Evolutionary conservation across 208 protist species (phyloP).

Genomic region (Wallacemonas sp.): DNA sequence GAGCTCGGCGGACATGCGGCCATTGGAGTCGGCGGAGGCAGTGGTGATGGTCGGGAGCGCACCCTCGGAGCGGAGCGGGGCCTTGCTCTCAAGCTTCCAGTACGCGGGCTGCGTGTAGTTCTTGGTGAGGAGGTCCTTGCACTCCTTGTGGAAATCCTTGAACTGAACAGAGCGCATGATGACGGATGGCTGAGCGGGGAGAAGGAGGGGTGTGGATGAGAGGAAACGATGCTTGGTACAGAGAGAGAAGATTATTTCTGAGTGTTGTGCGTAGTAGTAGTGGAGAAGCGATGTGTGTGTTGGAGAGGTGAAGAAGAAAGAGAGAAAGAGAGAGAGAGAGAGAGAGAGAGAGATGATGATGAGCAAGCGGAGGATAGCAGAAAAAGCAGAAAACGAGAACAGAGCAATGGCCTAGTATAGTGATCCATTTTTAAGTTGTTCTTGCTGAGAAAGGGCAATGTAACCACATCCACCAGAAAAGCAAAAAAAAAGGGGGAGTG

Average conservation of each 20-base stretch:
- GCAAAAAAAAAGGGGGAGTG: neutral
- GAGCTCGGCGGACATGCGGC: conserved; percentile 47
- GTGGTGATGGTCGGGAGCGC: conserved; percentile 65
- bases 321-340: neutral
- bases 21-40: conserved; percentile 34
- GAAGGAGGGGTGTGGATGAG: conserved; percentile 2
- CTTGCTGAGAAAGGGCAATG: no score
- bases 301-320: neutral
- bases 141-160: conserved; percentile 85
- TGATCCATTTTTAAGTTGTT: no score
- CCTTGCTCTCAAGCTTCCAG: conserved; percentile 83
- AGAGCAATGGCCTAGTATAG: no score
- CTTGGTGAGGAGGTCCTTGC: conserved; percentile 76
- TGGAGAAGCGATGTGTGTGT: no score
- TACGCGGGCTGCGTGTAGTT: conserved; percentile 44
- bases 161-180: conserved; percentile 32
- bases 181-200: neutral
- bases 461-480: neutral
- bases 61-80: conserved; percentile 44
- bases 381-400: neutral
- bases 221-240: no score
- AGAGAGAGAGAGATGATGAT: neutral
- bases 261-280: no score
- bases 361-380: neutral
- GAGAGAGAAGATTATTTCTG: no score